Conservation (phyloP, 2,329 filamentous ascomycete genomes). For the Sporothrix dimorphospora region DNA sequence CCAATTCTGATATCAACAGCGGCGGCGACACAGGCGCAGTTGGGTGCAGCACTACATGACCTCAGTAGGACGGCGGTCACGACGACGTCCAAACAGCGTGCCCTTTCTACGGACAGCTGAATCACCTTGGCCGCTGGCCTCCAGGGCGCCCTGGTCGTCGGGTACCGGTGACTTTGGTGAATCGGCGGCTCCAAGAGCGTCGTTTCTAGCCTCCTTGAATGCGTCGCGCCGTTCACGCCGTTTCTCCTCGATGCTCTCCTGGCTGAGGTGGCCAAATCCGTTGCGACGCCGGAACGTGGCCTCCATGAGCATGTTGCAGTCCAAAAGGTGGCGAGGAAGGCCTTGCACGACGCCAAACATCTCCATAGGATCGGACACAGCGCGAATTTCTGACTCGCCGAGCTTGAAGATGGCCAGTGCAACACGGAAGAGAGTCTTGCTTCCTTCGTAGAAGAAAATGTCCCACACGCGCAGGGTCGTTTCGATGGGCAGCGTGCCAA, state of each 20-base stretch:
- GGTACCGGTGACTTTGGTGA: slow-evolving; percentile 33
- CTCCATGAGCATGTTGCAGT: slow-evolving; percentile 81
- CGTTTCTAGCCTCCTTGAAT: slow-evolving; percentile 52
- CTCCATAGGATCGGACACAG: slow-evolving; percentile 85
- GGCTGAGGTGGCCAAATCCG: slow-evolving; percentile 79
- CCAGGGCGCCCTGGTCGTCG: not conserved
- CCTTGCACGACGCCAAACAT: slow-evolving; percentile 93
- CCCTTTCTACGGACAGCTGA: slow-evolving; percentile 44
- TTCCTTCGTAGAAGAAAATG: slow-evolving; percentile 92
- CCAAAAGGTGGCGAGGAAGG: slow-evolving; percentile 77
- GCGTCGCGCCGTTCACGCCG: slow-evolving; percentile 67
- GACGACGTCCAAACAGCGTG: slow-evolving; percentile 51
- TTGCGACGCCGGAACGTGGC: slow-evolving; percentile 79
- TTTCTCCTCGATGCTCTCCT: slow-evolving; percentile 77
- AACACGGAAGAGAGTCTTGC: slow-evolving; percentile 89
- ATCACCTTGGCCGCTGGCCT: not conserved
- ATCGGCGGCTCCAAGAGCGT: slow-evolving; percentile 36
- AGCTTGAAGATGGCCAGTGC: slow-evolving; percentile 90
- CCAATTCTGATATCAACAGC: not conserved
- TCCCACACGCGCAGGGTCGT: slow-evolving; percentile 93
- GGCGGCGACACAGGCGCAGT: not conserved
- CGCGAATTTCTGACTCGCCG: slow-evolving; percentile 78
- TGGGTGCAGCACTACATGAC: slow-evolving; percentile 38
- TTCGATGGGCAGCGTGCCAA: slow-evolving; percentile 89
- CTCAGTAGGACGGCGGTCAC: slow-evolving; percentile 43